Evolutionary conservation across 352 stramenopile species (phyloP).

Genomic region (Phytophthora quininea): DNA sequence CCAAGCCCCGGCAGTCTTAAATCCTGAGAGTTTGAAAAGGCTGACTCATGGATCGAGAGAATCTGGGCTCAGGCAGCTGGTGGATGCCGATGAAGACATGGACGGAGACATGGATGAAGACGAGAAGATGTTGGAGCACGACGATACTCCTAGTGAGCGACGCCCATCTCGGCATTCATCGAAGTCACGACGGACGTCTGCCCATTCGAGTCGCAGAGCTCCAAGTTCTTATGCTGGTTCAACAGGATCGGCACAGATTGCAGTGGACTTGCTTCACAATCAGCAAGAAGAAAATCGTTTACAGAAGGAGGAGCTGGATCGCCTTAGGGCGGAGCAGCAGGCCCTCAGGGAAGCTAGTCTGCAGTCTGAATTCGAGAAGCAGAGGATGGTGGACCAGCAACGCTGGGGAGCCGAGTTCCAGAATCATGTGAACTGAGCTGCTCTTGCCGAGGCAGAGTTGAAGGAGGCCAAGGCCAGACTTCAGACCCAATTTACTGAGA

Average conservation of each 20-base stretch:
- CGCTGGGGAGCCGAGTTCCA: background rate
- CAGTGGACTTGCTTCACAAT: background rate
- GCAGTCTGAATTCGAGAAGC: background rate
- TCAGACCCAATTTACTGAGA: background rate
- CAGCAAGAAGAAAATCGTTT: background rate
- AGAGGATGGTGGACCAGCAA: background rate
- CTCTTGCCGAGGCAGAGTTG: background rate
- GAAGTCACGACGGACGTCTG: background rate
- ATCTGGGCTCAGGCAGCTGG: no score
- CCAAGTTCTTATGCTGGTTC: background rate
- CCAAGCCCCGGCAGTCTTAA: no score
- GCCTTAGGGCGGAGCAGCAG: background rate
- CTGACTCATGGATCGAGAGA: no score
- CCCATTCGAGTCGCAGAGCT: background rate
- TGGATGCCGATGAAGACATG: background rate
- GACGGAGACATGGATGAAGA: background rate
- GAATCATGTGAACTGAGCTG: background rate
- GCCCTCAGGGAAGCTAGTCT: background rate
- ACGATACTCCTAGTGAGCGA: background rate
- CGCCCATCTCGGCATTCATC: background rate
- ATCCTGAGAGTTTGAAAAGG: no score
- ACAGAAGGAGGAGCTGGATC: background rate
- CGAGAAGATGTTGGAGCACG: background rate
- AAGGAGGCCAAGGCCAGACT: background rate
- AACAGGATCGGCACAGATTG: background rate